Evolutionary conservation across 225 moss, liverwort and hornwort species (phyloP).

Genomic region (Climacium dendroides): DNA sequence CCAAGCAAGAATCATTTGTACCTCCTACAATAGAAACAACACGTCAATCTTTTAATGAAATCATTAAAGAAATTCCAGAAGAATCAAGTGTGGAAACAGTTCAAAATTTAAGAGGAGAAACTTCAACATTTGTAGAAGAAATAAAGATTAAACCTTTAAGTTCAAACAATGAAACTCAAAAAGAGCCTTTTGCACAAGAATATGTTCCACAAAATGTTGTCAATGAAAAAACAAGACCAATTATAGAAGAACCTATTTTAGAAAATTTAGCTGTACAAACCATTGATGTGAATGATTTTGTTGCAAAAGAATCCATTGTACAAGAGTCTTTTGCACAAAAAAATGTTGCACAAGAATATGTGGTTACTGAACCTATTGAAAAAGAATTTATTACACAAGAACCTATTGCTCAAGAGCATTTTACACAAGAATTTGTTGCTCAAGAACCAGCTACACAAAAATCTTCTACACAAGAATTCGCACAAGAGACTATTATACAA

Average conservation of each 20-base stretch:
- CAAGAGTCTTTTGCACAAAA: background rate
- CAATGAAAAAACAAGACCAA: background rate
- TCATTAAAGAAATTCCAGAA: background rate
- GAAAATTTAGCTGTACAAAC: background rate
- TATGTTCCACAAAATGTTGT: background rate
- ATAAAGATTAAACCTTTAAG: background rate
- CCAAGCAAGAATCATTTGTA: background rate
- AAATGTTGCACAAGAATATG: background rate
- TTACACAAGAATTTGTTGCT: no score
- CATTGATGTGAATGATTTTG: accelerated
- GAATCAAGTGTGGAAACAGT: background rate
- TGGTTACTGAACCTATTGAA: no score
- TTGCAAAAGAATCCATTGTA: background rate
- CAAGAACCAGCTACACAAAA: background rate
- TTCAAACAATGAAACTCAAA: background rate
- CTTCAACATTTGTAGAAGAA: background rate
- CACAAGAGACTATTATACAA: background rate
- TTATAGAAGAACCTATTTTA: background rate
- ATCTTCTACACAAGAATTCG: background rate
- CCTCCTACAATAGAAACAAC: background rate
- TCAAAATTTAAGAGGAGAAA: background rate
- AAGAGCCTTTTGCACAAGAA: background rate
- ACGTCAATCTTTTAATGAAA: background rate
- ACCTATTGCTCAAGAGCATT: background rate
- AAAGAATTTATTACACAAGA: background rate